phyloP scores from a whole-genome alignment of 805 yeast genomes.

The Ogataea methylovora region DNA sequence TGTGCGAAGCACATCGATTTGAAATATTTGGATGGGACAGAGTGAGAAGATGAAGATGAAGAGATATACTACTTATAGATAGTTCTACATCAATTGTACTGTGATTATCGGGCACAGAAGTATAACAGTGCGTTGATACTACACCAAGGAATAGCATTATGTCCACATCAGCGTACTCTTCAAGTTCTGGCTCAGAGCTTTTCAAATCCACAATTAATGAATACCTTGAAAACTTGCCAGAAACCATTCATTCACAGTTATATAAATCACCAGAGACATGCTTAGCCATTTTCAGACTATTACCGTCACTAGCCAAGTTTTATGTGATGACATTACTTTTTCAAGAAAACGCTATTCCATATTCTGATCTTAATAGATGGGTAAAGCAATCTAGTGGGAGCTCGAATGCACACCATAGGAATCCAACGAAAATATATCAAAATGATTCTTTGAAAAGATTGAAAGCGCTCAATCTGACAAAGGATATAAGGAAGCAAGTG shows the following conservation, averaged over 20 bases:
- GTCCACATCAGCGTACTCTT: too few relatives aligned
- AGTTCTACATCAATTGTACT: too few relatives aligned
- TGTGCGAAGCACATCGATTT: too few relatives aligned
- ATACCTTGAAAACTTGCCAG: constrained; percentile 85
- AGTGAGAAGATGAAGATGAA: too few relatives aligned
- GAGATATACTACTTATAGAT: too few relatives aligned
- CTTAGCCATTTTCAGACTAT: constrained; percentile 80
- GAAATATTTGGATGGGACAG: too few relatives aligned
- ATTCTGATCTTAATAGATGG: constrained; percentile 68
- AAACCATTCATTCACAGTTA: constrained; percentile 71
- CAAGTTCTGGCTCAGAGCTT: too few relatives aligned
- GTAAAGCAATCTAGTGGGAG: constrained; percentile 43
- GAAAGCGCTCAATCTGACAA: constrained; percentile 66
- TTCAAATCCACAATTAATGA: constrained; percentile 76
- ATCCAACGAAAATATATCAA: constrained; percentile 38
- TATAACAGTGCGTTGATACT: too few relatives aligned
- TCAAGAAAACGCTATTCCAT: constrained; percentile 63
- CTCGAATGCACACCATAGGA: constrained; percentile 16
- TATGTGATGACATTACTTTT: constrained; percentile 83
- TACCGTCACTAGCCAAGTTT: constrained; percentile 86
- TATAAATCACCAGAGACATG: constrained; percentile 92
- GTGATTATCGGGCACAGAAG: too few relatives aligned
- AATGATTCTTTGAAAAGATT: constrained; percentile 75
- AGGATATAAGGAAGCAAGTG: constrained; percentile 35
- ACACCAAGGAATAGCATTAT: too few relatives aligned